Evolutionary conservation across 2,329 filamentous ascomycete species (phyloP).

Genomic region (Alternaria consortialis): DNA sequence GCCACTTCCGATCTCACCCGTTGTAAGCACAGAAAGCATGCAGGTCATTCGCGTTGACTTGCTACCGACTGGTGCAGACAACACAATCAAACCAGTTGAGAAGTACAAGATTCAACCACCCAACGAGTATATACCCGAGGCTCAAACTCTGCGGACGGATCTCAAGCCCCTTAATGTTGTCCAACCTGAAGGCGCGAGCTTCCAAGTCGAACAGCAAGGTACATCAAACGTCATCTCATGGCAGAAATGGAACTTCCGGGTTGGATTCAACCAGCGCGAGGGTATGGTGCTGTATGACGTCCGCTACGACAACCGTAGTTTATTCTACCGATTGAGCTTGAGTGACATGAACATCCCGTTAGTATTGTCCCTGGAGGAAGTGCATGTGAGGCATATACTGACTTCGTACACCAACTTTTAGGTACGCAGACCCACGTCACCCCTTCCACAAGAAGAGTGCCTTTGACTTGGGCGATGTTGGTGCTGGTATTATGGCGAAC

Average conservation of each 20-base stretch:
- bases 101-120: conserved; percentile 67
- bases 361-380: not conserved
- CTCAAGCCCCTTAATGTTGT: conserved; percentile 71
- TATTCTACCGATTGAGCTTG: conserved; percentile 73
- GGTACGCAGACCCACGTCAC: conserved; percentile 69
- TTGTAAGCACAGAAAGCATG: conserved; percentile 69
- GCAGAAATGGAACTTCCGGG: conserved; percentile 76
- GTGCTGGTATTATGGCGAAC: conserved; percentile 73
- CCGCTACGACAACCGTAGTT: conserved; percentile 67
- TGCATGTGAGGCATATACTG: not conserved
- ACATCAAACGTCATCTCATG: conserved; percentile 67
- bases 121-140: conserved; percentile 73
- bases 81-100: conserved; percentile 63
- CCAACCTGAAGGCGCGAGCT: conserved; percentile 72
- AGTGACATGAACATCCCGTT: conserved; percentile 71
- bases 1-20: conserved; percentile 72
- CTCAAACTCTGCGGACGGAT: conserved; percentile 67
- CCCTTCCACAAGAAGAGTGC: conserved; percentile 73
- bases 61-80: conserved; percentile 72
- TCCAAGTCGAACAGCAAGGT: conserved; percentile 61
- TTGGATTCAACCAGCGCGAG: conserved; percentile 75
- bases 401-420: not conserved
- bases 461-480: conserved; percentile 73
- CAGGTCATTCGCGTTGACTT: conserved; percentile 75
- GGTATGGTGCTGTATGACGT: conserved; percentile 75